Conservation (phyloP, 1,139 yeast species). For the Ogataea hybrid region DNA sequence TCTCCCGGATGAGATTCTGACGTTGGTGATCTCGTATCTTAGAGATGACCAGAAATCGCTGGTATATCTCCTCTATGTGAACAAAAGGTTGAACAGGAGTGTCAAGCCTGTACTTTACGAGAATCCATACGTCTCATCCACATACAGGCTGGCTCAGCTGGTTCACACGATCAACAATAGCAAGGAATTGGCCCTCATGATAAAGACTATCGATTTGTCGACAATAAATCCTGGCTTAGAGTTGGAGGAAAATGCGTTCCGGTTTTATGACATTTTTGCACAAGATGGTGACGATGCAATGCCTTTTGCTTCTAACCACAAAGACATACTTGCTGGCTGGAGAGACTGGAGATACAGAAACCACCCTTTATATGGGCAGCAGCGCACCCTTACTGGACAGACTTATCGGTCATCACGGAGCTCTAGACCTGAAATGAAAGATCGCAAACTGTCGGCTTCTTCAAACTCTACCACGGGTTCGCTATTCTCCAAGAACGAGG, state of each 20-base stretch:
- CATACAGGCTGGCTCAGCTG: slow-evolving; percentile 77
- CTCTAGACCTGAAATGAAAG: slow-evolving; percentile 1
- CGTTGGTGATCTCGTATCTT: slow-evolving; percentile 24
- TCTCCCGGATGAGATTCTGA: slow-evolving; percentile 34
- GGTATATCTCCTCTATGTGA: slow-evolving; percentile 47
- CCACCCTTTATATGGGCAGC: slow-evolving; percentile 60
- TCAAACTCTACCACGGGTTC: slow-evolving; percentile 11
- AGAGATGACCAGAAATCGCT: slow-evolving; percentile 32
- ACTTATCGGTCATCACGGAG: not conserved
- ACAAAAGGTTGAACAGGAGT: slow-evolving; percentile 47
- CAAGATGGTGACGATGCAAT: slow-evolving; percentile 9
- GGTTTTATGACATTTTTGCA: slow-evolving; percentile 21
- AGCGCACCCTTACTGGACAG: slow-evolving; percentile 4
- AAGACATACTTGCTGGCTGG: slow-evolving; percentile 64
- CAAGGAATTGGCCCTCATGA: slow-evolving; percentile 53
- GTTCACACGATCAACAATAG: slow-evolving; percentile 59
- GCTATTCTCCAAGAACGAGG: slow-evolving; percentile 16
- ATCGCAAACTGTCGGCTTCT: slow-evolving; percentile 9
- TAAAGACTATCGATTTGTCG: slow-evolving; percentile 58
- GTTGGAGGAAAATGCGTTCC: slow-evolving; percentile 31
- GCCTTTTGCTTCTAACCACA: slow-evolving; percentile 2
- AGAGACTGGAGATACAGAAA: slow-evolving; percentile 81
- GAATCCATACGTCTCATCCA: slow-evolving; percentile 56
- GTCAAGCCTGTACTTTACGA: slow-evolving; percentile 55
- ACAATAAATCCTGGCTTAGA: slow-evolving; percentile 46